Evolutionary conservation across 2,329 filamentous ascomycete genomes (phyloP), one percentile per base, ranked within the genome.

Genomic region (Macrophomina pseudophaseolina): DNA sequence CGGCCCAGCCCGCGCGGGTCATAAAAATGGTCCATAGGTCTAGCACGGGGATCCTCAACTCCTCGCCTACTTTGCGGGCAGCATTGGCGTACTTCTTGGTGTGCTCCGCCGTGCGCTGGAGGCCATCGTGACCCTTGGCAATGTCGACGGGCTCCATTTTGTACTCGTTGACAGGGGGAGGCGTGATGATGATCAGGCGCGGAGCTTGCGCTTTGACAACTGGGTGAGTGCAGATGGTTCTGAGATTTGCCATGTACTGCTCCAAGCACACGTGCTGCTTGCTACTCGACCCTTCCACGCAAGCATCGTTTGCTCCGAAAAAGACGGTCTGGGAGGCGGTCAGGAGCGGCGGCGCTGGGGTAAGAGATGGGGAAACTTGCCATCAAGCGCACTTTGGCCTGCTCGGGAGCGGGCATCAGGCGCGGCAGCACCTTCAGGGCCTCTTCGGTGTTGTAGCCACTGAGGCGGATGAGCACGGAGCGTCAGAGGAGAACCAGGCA

Each of bases 271-370:
- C 86, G 76, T 94, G 88, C 78, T 98, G 95, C 9, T 83, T 82
- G 60, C 87, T 88, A 4, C 83, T 83, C 4, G 85, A 82, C 44
- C 86, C 81, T 3, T 88, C 85, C 3, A 96, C 78, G 65, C 89
- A 89, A 3, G 94, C 90, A 78, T 98, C 95, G 75, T 99, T 98
- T 71, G 95, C 92, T 18, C 95, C 95, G 68, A 97, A 89, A 70
- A 97, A 90, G 67, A 97, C 80, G 46, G 91, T 82, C 91, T 93
- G 66, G 49, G 46, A n/a, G 38, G 49, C 44, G 53, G 72, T 59
- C 51, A 59, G 48, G 28, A 49, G 38, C 32, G 64, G 23, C 18
- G 30, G 40, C 18, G 48, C 9, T 38, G 44, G 32, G 40, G 58
- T 38, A 49, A 42, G 42, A 46, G 16, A 5, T 38, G 32, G 18